phyloP scores from a whole-genome alignment of 1,139 yeast genomes.

The Debaryomyces subglobosus region DNA sequence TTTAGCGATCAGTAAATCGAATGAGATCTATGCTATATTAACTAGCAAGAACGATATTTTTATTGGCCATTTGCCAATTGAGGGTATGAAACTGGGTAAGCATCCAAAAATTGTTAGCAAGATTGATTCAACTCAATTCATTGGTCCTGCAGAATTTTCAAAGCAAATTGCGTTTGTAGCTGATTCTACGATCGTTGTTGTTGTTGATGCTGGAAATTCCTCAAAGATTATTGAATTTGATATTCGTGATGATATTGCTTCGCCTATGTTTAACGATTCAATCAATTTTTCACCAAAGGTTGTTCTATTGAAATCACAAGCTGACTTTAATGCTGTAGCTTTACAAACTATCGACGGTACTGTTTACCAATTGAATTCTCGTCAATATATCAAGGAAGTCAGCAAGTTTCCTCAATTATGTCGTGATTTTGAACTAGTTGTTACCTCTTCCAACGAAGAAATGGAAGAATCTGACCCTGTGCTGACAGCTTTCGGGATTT shows the following conservation, averaged over 20 bases:
- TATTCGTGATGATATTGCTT: slow-evolving; percentile 33
- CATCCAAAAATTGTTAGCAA: slow-evolving; percentile 43
- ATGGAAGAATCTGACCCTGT: slow-evolving; percentile 28
- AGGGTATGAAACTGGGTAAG: slow-evolving; percentile 40
- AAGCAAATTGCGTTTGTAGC: slow-evolving; percentile 68
- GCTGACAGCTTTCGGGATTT: slow-evolving; percentile 66
- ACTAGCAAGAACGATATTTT: slow-evolving; percentile 40
- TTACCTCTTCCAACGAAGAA: slow-evolving; percentile 19
- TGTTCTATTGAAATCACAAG: slow-evolving; percentile 57
- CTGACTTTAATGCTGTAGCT: slow-evolving; percentile 55
- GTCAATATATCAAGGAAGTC: slow-evolving; percentile 30
- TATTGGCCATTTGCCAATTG: slow-evolving; percentile 27
- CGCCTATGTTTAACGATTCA: slow-evolving; percentile 44
- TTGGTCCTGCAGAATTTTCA: slow-evolving; percentile 47
- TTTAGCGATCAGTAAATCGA: slow-evolving; percentile 65
- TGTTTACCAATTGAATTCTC: slow-evolving; percentile 44
- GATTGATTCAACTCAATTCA: slow-evolving; percentile 12
- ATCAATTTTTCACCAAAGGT: slow-evolving; percentile 52
- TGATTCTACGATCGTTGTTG: slow-evolving; percentile 54
- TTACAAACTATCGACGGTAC: slow-evolving; percentile 69
- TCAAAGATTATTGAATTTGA: slow-evolving; percentile 57
- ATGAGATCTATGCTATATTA: slow-evolving; percentile 60
- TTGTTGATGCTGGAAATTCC: slow-evolving; percentile 53
- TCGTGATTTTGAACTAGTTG: slow-evolving; percentile 58
- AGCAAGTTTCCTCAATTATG: slow-evolving; percentile 71